Percentiles rank a stretch among this genome's conserved stretches.
phyloP scores from a whole-genome alignment of 768 basidiomycete genomes.

The Agaricus sinodeliciosus region DNA sequence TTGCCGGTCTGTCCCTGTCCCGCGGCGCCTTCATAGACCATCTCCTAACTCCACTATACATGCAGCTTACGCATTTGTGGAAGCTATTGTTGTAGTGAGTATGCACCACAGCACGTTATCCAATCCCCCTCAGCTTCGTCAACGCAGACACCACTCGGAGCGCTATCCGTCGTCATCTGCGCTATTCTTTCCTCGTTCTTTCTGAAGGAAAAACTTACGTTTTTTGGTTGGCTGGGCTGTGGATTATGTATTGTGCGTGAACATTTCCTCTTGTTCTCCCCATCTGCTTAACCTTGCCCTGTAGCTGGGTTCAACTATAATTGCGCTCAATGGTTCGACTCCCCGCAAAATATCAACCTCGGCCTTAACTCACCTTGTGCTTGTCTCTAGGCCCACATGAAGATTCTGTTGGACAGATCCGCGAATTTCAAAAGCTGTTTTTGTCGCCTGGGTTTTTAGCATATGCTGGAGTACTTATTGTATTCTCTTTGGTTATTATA shows the following conservation, averaged over 20 bases:
- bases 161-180: conserved; percentile 92
- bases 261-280: conserved; percentile 5
- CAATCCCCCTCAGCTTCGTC: not conserved
- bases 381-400: conserved; percentile 57
- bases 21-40: conserved; percentile 10
- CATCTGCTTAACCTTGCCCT: not conserved
- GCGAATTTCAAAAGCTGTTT: conserved; percentile 72
- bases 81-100: conserved; percentile 86
- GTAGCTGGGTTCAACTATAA: conserved; percentile 80
- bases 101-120: not conserved
- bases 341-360: conserved; percentile 10
- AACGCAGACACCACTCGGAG: conserved; percentile 83
- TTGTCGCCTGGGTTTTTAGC: conserved; percentile 77
- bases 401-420: conserved; percentile 60
- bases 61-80: conserved; percentile 80
- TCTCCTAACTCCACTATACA: conserved; percentile 12
- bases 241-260: conserved; percentile 78
- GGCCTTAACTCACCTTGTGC: conserved; percentile 20
- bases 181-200: conserved; percentile 91
- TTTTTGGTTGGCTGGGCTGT: conserved; percentile 98
- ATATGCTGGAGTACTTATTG: conserved; percentile 59
- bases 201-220: conserved; percentile 86
- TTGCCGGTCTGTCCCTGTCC: conserved; percentile 51
- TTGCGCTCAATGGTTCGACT: conserved; percentile 74
- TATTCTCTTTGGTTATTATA: conserved; percentile 60